Base-by-base conservation (phyloP, 2,329 filamentous ascomycete species). In the Nakataea oryzae region DNA sequence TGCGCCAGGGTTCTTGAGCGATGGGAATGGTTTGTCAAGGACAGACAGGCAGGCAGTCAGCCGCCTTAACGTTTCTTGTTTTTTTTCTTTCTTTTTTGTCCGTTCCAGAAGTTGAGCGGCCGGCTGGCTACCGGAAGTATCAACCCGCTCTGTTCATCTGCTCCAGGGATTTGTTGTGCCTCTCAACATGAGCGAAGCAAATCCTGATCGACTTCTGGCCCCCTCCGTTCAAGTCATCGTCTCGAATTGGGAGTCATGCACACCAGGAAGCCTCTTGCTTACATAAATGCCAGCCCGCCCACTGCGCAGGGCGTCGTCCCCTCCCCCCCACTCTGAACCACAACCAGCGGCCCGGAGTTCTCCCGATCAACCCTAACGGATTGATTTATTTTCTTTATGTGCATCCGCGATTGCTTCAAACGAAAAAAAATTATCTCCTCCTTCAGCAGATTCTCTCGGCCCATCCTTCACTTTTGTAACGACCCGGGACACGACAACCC, bases 401-500 rank as follows among this genome's bases (percentile, higher is more conserved):
- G 41, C 41, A 50, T 34, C 54, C 61, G 54, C 24, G 41, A 50
- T 24, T 50, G 41, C 41, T 50, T 50, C 28, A 8, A 24, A 28
- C 7, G 30, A 62, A 70, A 67, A 68, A 69, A 64, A 66, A 62
- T 68, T 69, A 68, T 69, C 66, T 28, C 24, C 21, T 58, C 56
- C 61, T 57, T 30, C 41, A 32, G 24, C 54, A 59, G 50, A 55
- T 47, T 59, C 50, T 57, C 34, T 57, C 41, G 57, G 55, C 58
- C 50, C 50, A 58, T n/a, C 56, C 29, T 30, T 55, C 47, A 68
- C 57, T 66, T n/a, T 65, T 62, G n/a, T 57, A 50, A 62, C 58
- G 21, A 71, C 75, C 78, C 73, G 76, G 72, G 73, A 74, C 74
- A 74, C 77, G 76, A 76, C 71, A 75, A 74, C 77, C 75, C 75